phyloP scores from a whole-genome alignment of 2,329 filamentous ascomycete species.

The Raffaelea arxii region DNA sequence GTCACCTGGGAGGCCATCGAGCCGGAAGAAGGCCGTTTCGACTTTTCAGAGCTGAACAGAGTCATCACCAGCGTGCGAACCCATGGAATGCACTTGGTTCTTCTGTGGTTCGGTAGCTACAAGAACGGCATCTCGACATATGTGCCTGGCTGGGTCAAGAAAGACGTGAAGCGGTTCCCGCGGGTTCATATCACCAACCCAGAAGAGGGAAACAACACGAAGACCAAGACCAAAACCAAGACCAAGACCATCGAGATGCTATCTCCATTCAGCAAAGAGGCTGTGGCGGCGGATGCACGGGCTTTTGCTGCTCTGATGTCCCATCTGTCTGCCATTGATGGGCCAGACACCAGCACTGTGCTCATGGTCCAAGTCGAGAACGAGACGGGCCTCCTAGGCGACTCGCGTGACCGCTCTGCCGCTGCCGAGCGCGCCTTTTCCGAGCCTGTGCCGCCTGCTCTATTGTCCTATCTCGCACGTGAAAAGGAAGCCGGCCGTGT shows the following conservation, averaged over 20 bases:
- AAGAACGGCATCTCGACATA: conserved; percentile 18
- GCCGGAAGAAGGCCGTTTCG: conserved; percentile 18
- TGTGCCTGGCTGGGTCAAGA: conserved; percentile 17
- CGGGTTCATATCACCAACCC: conserved; percentile 17
- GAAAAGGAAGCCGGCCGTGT: background rate
- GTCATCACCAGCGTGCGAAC: conserved; percentile 15
- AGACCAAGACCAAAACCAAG: too few species aligned
- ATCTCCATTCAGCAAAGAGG: conserved; percentile 16
- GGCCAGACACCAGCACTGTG: conserved; percentile 35
- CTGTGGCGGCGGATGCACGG: conserved; percentile 14
- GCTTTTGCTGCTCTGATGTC: conserved; percentile 21
- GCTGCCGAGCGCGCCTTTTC: conserved; percentile 31
- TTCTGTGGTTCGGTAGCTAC: conserved; percentile 19
- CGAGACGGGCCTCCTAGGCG: conserved; percentile 40
- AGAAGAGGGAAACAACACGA: conserved; percentile 16
- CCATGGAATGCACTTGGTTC: conserved; percentile 15
- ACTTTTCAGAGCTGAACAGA: conserved; percentile 18
- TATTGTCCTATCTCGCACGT: conserved; percentile 9
- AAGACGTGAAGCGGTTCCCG: conserved; percentile 17
- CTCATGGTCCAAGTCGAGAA: conserved; percentile 51
- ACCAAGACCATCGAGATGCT: conserved; percentile 19
- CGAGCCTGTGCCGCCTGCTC: conserved; percentile 15
- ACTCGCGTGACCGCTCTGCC: conserved; percentile 36
- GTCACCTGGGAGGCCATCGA: conserved; percentile 23
- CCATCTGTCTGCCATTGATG: conserved; percentile 31